Evolutionary conservation across 331 rosid species (phyloP), one percentile per base, ranked within the genome.

Genomic region (Malus hybrid): DNA sequence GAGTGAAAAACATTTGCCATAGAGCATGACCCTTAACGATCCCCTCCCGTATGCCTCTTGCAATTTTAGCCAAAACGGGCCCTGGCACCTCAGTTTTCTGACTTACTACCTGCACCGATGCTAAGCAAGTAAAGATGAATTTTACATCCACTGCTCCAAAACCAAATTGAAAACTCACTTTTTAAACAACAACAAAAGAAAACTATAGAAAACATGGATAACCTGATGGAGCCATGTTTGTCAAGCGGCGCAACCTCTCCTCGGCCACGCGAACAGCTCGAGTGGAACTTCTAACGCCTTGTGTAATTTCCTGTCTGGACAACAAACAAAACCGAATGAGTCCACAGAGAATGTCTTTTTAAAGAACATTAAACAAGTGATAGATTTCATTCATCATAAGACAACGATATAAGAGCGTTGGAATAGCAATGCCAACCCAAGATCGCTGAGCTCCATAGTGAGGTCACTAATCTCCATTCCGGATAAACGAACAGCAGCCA

Each of bases 381-480:
- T 2, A 5, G 15, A 3, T 12, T 48, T 22, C n/a, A 39, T 28
- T 24, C 22, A 58, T 66, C 61, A 33, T 22, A 60, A 52, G 19
- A 68, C 33, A 70, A 32, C n/a, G 26, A 33, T 3, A 71, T 19
- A 71, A 26, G 68, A 46, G 68, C 19, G 26, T 22, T 64, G 19
- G 60, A 71, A 50, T 26, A 28, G 26, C 60, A 33, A 62, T 60
- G 67, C 71, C 34, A 46, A 92, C 96, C 96, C 93, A 16, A 92
- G 78, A 86, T 92, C 96, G 80, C 93, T 90, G 69, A 94, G 95
- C 75, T 92, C 93, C 71, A 88, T 86, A 28, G 99, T 92, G 29
- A 89, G 78, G 82, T 90, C 99, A 75, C 92, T 87, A 64, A 92
- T 90, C 88, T 94, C 96, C 96, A 92, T 90, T 78, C 96, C 93